Evolutionary conservation across 805 yeast species (phyloP), one percentile per base, ranked within the genome.

Genomic region (Wickerhamiella lipophila): DNA sequence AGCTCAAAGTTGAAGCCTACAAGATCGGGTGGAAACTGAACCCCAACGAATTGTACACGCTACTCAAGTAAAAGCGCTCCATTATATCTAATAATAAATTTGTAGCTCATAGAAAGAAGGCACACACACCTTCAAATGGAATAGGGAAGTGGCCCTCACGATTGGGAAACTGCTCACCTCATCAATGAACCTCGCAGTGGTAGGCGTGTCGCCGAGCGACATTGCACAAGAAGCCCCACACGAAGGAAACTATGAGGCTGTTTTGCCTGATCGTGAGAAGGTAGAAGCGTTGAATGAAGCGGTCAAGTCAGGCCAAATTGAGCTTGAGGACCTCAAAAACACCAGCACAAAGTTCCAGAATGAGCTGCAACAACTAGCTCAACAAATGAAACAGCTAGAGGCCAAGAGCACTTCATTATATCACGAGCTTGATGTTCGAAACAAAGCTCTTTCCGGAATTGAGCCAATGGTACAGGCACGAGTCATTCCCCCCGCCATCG

Each of bases 381-480:
- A 66, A 18, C 86, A 81, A 53, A 72, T 82, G 73, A 79, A 76
- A 57, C 69, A 69, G 41, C 68, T 82, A 30, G 81, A 79, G 55
- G 60, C 67, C 5, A 70, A 77, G 50, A 77, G 83, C 1, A 60
- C 71, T 15, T 63, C 67, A 15, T 61, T 82, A 38, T 71, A 74
- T 35, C 56, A 63, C 18, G 68, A 77, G 36, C 67, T 80, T 12
- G 67, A 67, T 11, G 64, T 66, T 35, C 75, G 81, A 44, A 69
- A 73, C 15, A 56, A 64, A 27, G 70, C 74, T 16, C 76, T 78
- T 50, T 61, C 63, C 7, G 69, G 69, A 46, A 72, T 87, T 50
- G 77, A 82, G 16, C 94, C 95, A 0, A 66, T 84, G n/a, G 79
- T 87, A 0, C 73, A 81, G 34, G 88, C 83, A 54, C 67, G 83